These are phyloP conservation scores for Gossypium mustelinum DNA, from an alignment of 345 rosid species.

Conservation along the genomic window DNA sequence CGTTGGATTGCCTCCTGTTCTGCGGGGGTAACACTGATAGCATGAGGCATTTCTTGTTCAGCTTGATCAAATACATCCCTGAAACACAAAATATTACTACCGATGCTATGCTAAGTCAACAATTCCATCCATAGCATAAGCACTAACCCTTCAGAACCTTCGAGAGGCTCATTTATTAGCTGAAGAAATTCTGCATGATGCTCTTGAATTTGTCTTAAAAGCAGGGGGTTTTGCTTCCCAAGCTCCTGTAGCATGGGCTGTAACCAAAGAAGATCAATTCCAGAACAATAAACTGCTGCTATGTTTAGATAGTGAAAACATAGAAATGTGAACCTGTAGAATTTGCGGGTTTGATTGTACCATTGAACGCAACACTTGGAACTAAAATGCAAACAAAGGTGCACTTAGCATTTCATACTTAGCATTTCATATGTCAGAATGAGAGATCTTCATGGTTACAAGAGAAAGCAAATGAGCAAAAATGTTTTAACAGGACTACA, in stretches of 20 bases:
- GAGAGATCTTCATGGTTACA: neutral
- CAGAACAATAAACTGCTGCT: neutral
- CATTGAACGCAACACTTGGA: constrained; percentile 89
- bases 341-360: constrained; percentile 98
- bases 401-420: neutral
- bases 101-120: neutral
- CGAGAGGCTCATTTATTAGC: constrained; percentile 86
- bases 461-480: constrained; percentile 3
- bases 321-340: constrained; percentile 53
- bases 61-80: constrained; percentile 86
- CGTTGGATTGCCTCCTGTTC: constrained; percentile 90
- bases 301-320: neutral
- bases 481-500: constrained; percentile 13
- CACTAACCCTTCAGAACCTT: constrained; percentile 89
- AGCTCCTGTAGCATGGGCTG: constrained; percentile 99
- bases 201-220: constrained; percentile 86
- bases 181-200: constrained; percentile 92
- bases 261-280: constrained; percentile 23
- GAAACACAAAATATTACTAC: neutral
- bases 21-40: constrained; percentile 83
- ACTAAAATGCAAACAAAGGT: constrained; percentile 36
- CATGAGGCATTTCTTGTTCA: constrained; percentile 90
- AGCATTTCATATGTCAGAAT: neutral
- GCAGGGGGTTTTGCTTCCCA: constrained; percentile 95
- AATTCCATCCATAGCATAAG: neutral